phyloP scores from a whole-genome alignment of 2,329 filamentous ascomycete species.

The Sclerotinia minor region DNA sequence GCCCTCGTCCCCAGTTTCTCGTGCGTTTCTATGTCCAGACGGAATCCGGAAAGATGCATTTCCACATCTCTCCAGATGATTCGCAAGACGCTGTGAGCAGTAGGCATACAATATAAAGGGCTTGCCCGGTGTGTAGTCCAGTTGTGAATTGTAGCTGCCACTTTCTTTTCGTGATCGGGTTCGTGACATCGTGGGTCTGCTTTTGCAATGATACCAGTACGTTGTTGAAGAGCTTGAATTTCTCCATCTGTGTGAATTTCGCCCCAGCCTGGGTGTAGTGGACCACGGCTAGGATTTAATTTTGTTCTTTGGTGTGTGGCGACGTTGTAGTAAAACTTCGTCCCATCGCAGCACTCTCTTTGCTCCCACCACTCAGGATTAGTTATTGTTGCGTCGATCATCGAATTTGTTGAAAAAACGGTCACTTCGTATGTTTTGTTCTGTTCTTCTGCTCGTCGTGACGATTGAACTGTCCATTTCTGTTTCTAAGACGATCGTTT shows the following conservation, averaged over 20 bases:
- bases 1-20: background rate
- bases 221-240: constrained; percentile 16
- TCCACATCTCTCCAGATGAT: constrained; percentile 22
- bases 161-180: constrained; percentile 8
- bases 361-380: constrained; percentile 23
- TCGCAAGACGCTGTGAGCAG: constrained; percentile 13
- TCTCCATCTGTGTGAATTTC: constrained; percentile 2
- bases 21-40: constrained; percentile 2
- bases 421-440: background rate
- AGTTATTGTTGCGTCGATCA: background rate
- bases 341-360: constrained; percentile 18
- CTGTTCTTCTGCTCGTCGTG: background rate
- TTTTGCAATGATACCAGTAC: constrained; percentile 23
- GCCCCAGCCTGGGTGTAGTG: constrained; percentile 9
- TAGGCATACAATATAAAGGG: constrained; percentile 16
- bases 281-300: constrained; percentile 6
- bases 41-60: constrained; percentile 21
- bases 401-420: background rate
- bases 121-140: constrained; percentile 20
- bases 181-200: constrained; percentile 14
- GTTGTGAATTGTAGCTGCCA: constrained; percentile 18
- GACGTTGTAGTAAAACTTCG: constrained; percentile 22
- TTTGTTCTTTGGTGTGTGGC: constrained; percentile 21
- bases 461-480: background rate
- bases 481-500: background rate